These are phyloP conservation scores for Aegilops bicornis DNA, from an alignment of 176 grass and related monocot species.

Conservation along the genomic window DNA sequence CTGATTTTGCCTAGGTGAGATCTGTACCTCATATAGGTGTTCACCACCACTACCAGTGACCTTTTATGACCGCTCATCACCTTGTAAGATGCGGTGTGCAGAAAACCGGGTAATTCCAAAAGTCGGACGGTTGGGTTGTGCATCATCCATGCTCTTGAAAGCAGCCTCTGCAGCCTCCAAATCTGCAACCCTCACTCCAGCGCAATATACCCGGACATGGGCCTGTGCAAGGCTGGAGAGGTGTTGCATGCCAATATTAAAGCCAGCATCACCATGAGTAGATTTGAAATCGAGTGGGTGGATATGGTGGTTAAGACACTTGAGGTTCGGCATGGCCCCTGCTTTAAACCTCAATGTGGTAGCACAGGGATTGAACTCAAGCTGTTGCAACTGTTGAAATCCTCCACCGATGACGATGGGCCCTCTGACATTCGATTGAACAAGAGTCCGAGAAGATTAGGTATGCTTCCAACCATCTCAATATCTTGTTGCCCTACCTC, in stretches of 20 bases:
- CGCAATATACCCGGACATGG: rapidly evolving
- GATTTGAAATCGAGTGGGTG: neutral
- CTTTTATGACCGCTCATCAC: neutral
- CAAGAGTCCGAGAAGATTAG: neutral
- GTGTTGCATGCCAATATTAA: neutral
- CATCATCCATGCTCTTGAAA: neutral
- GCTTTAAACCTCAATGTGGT: neutral
- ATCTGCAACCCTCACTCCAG: neutral
- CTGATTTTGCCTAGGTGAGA: no score
- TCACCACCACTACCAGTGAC: no score
- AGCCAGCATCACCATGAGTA: neutral
- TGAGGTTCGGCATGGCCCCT: neutral
- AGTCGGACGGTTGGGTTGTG: neutral
- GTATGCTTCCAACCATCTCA: neutral
- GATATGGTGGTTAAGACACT: neutral
- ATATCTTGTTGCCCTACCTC: neutral
- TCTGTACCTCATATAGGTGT: no score
- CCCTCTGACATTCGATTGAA: neutral
- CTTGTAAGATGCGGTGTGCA: neutral
- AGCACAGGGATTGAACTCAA: rapidly evolving
- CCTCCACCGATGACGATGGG: neutral
- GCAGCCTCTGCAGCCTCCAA: neutral
- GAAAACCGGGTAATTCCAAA: neutral
- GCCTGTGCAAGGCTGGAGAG: neutral
- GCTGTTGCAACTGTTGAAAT: neutral